phyloP scores from a whole-genome alignment of 2,329 filamentous ascomycete genomes.

The Botrytis cinerea region DNA sequence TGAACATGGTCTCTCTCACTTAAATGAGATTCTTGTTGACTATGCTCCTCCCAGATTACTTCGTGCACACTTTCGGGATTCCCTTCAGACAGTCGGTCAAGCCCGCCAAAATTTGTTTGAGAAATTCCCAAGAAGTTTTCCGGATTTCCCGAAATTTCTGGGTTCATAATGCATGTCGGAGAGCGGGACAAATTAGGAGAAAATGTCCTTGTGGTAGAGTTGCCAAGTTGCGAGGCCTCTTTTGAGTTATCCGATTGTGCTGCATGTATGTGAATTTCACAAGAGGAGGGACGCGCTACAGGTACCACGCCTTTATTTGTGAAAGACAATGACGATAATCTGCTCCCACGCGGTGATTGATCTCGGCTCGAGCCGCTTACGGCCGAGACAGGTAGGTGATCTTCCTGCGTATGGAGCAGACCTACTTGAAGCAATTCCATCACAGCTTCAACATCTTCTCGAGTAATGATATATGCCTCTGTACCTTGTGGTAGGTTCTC shows the following conservation, averaged over 20 bases:
- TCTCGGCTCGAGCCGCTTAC: not conserved
- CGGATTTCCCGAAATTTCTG: not conserved
- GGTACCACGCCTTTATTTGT: constrained; percentile 24
- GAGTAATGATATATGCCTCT: constrained; percentile 34
- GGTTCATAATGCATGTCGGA: not conserved
- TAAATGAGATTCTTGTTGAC: constrained; percentile 20
- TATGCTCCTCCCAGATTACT: constrained; percentile 34
- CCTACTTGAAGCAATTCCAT: constrained; percentile 27
- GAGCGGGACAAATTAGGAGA: not conserved
- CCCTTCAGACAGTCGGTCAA: not conserved
- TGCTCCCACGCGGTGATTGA: constrained; percentile 10
- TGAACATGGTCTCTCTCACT: constrained; percentile 24
- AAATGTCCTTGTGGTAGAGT: not conserved
- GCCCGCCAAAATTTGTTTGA: not conserved
- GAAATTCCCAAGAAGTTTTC: constrained; percentile 7
- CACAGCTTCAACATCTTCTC: constrained; percentile 34
- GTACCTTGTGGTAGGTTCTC: constrained; percentile 18
- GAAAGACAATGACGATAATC: constrained; percentile 19
- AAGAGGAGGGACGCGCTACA: not conserved
- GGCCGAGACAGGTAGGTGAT: not conserved
- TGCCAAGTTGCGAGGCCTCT: not conserved
- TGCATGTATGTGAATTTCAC: constrained; percentile 8
- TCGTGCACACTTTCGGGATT: constrained; percentile 33
- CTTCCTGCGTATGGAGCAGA: not conserved
- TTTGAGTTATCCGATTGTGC: constrained; percentile 4